Evolutionary conservation across 257 asterid genomes (phyloP).

Genomic region (Gardenia jasminoides): DNA sequence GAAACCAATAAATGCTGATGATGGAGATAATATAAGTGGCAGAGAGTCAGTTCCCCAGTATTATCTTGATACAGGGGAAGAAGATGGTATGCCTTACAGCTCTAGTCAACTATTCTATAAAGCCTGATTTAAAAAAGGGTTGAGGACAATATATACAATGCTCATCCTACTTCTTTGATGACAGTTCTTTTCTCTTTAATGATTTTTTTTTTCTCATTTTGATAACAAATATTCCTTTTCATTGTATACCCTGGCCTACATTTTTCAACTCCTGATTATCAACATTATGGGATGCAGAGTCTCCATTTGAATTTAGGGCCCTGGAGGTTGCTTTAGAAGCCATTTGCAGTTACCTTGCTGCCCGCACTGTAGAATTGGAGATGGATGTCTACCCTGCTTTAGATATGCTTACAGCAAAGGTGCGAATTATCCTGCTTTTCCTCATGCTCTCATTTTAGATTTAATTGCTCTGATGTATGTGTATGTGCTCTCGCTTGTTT

Average conservation of each 20-base stretch:
- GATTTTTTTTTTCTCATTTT: not conserved
- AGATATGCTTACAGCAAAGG: conserved; percentile 93
- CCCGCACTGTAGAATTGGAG: conserved; percentile 80
- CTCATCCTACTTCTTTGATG: conserved; percentile 8
- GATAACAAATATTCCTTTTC: not conserved
- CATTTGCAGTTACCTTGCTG: conserved; percentile 50
- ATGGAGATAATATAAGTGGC: conserved; percentile 57
- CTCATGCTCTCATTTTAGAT: no score
- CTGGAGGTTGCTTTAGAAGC: conserved; percentile 60
- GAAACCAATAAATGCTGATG: conserved; percentile 43
- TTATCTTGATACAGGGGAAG: conserved; percentile 72
- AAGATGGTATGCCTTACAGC: conserved; percentile 55
- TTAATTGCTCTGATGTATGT: no score
- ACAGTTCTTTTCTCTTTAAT: conserved; percentile 10
- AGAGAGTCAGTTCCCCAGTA: conserved; percentile 42
- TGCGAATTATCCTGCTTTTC: conserved; percentile 13
- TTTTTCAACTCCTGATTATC: conserved; percentile 16
- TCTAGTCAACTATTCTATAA: not conserved
- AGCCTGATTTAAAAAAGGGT: not conserved
- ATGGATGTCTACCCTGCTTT: conserved; percentile 89
- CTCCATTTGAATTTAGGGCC: conserved; percentile 90
- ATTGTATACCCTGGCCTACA: not conserved
- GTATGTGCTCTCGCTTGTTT: not conserved
- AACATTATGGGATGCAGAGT: conserved; percentile 45
- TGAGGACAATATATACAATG: no score